Evolutionary conservation across 2,329 filamentous ascomycete genomes (phyloP).

Genomic region (Aspergillus intermedius): DNA sequence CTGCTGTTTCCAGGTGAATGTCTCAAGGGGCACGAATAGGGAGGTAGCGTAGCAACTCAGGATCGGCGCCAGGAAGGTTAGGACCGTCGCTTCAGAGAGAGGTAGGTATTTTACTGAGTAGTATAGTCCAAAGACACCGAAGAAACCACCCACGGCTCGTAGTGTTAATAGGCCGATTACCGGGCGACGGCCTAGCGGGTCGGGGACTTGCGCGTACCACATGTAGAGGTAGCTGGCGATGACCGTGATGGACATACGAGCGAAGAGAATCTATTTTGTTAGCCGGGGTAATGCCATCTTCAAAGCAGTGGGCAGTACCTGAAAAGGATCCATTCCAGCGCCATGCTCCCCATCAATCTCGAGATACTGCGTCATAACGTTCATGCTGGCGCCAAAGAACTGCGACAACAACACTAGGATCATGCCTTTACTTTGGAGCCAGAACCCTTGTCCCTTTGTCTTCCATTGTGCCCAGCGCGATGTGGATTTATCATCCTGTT

Average conservation of each 20-base stretch:
- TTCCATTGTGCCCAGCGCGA: background rate
- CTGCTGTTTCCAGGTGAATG: slow-evolving; percentile 71
- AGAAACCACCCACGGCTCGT: slow-evolving; percentile 65
- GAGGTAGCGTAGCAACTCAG: slow-evolving; percentile 76
- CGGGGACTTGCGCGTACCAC: slow-evolving; percentile 60
- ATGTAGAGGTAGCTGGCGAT: slow-evolving; percentile 64
- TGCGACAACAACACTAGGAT: slow-evolving; percentile 68
- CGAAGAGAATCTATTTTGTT: slow-evolving; percentile 59
- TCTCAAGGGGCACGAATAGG: slow-evolving; percentile 61
- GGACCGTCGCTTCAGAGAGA: slow-evolving; percentile 78
- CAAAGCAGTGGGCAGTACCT: slow-evolving; percentile 36
- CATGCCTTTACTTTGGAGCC: slow-evolving; percentile 64
- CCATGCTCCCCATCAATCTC: slow-evolving; percentile 60
- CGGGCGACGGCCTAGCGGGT: slow-evolving; percentile 61
- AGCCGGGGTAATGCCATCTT: background rate
- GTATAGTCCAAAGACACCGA: slow-evolving; percentile 75
- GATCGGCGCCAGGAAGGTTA: slow-evolving; percentile 78
- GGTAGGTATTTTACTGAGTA: slow-evolving; percentile 71
- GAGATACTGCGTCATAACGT: slow-evolving; percentile 68
- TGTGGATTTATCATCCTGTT: background rate
- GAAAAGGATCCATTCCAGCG: slow-evolving; percentile 71
- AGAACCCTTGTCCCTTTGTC: slow-evolving; percentile 26
- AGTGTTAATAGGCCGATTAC: slow-evolving; percentile 62
- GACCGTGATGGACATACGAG: slow-evolving; percentile 68
- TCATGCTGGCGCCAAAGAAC: slow-evolving; percentile 80